These are phyloP conservation scores for Chlorella sp. DNA, from an alignment of 139 green algal species.

Conservation along the genomic window DNA sequence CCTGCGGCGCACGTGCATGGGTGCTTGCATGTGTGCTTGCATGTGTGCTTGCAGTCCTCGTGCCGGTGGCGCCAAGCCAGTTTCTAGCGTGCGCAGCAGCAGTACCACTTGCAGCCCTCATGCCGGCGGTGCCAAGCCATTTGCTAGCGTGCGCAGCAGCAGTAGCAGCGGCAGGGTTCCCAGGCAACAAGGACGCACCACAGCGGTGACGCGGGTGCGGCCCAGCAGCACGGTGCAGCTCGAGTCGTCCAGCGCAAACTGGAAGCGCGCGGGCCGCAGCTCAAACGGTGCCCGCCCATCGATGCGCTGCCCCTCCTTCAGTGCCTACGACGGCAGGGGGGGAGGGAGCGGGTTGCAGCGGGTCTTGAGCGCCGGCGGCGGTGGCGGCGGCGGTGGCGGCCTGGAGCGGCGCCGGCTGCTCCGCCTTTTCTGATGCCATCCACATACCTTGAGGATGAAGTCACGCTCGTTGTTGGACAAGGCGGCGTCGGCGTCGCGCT, in stretches of 20 bases:
- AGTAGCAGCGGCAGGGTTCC: too few relatives aligned
- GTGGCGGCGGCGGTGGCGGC: neutral
- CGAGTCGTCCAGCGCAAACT: conserved; percentile 61
- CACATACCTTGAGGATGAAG: conserved; percentile 78
- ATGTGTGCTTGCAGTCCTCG: too few relatives aligned
- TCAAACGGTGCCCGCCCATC: conserved; percentile 65
- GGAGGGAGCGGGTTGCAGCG: neutral
- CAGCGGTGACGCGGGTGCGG: conserved; percentile 72
- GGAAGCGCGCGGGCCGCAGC: neutral
- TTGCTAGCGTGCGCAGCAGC: too few relatives aligned
- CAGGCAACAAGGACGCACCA: conserved; percentile 4
- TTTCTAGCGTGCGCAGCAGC: too few relatives aligned
- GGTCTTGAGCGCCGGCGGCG: too few relatives aligned
- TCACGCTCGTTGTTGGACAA: conserved; percentile 77
- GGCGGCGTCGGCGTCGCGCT: conserved; percentile 45
- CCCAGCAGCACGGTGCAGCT: conserved; percentile 72
- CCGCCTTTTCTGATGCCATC: neutral
- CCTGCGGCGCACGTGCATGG: too few relatives aligned
- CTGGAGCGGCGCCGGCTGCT: neutral
- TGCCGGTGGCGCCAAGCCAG: too few relatives aligned
- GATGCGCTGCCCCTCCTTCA: conserved; percentile 59
- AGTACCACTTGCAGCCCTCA: too few relatives aligned
- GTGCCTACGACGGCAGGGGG: conserved; percentile 47
- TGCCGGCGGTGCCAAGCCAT: too few relatives aligned
- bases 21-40: too few relatives aligned